These are phyloP conservation scores for Hypoxylon perforatum DNA, from an alignment of 495 filamentous ascomycete genomes.

Conservation along the genomic window DNA sequence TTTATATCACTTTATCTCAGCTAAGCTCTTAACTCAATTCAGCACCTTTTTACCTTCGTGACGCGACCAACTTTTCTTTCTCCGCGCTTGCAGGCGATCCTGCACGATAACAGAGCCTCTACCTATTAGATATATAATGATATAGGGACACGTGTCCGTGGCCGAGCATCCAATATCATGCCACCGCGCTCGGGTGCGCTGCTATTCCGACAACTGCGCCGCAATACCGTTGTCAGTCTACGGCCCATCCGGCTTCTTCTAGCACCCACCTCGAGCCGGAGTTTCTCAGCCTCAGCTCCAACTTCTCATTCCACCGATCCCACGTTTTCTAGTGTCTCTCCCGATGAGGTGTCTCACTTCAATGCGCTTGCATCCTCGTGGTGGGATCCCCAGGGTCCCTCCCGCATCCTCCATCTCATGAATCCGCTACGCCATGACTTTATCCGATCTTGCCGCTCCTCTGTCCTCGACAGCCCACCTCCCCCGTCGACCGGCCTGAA, in stretches of 20 bases:
- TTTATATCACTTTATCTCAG: slow-evolving; percentile 9
- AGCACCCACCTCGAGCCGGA: slow-evolving; percentile 10
- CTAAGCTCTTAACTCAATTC: slow-evolving; percentile 22
- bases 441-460: slow-evolving; percentile 75
- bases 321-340: slow-evolving; percentile 76
- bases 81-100: too few relatives aligned
- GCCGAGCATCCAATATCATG: slow-evolving; percentile 12
- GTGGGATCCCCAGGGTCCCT: slow-evolving; percentile 97
- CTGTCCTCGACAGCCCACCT: slow-evolving; percentile 49
- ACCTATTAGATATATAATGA: neutral
- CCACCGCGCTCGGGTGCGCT: slow-evolving; percentile 12
- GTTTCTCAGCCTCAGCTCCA: slow-evolving; percentile 31
- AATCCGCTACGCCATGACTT: slow-evolving; percentile 96
- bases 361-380: slow-evolving; percentile 89
- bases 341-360: slow-evolving; percentile 92
- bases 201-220: slow-evolving; percentile 21
- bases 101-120: too few relatives aligned
- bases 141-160: neutral
- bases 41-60: slow-evolving; percentile 21
- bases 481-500: slow-evolving; percentile 52
- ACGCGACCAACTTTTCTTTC: neutral
- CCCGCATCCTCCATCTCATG: slow-evolving; percentile 94
- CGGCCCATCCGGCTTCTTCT: slow-evolving; percentile 9
- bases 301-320: slow-evolving; percentile 28
- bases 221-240: slow-evolving; percentile 8